Percentiles rank a stretch among this genome's conserved stretches.
These are phyloP conservation scores for Laetiporus sulphureus DNA, from an alignment of 1,284 basidiomycete species.

Conservation along the genomic window DNA sequence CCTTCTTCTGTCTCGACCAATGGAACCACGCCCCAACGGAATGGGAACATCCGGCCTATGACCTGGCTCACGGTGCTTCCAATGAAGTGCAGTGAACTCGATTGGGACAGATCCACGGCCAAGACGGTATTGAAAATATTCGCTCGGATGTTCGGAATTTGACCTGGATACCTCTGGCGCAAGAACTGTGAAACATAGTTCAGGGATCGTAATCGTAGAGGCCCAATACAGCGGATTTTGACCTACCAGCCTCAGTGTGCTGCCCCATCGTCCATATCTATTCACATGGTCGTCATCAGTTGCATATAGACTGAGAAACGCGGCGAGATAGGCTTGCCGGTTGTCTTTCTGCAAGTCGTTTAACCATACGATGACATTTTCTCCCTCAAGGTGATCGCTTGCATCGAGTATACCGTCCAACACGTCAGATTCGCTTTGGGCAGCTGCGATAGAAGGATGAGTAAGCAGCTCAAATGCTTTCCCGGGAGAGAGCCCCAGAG, in stretches of 20 bases:
- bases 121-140: slow-evolving; percentile 83
- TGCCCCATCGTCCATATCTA: slow-evolving; percentile 50
- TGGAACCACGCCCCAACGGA: slow-evolving; percentile 83
- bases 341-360: slow-evolving; percentile 87
- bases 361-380: slow-evolving; percentile 74
- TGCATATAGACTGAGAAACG: background rate
- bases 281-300: background rate
- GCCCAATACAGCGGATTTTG: background rate
- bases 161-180: slow-evolving; percentile 67
- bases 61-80: slow-evolving; percentile 57
- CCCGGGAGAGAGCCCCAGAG: slow-evolving; percentile 51
- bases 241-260: slow-evolving; percentile 44
- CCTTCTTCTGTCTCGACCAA: slow-evolving; percentile 54
- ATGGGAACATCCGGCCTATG: slow-evolving; percentile 66
- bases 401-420: slow-evolving; percentile 82
- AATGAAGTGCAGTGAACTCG: slow-evolving; percentile 55
- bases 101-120: slow-evolving; percentile 69
- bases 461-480: slow-evolving; percentile 72
- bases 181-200: slow-evolving; percentile 43
- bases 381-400: slow-evolving; percentile 79
- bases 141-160: slow-evolving; percentile 62
- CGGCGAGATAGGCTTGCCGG: slow-evolving; percentile 34
- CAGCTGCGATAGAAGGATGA: slow-evolving; percentile 46
- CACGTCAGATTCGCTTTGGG: slow-evolving; percentile 43
- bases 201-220: background rate